A percentile compares a stretch with the other conserved stretches of the same genome.
phyloP scores from a whole-genome alignment of 441 rosid genomes.

The Aquilaria agallochum region DNA sequence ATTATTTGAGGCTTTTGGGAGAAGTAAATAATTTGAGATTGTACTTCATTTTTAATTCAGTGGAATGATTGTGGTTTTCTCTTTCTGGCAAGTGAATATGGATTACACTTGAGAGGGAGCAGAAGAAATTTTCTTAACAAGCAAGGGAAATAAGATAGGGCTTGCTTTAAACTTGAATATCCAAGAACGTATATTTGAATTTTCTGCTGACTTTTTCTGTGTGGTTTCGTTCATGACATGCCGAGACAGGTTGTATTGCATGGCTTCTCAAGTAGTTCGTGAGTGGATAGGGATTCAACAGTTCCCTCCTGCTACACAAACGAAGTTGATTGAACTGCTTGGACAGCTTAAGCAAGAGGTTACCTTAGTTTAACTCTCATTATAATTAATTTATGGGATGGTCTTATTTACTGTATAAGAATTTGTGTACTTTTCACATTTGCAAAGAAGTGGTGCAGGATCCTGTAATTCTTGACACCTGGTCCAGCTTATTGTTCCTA shows the following conservation, averaged over 20 bases:
- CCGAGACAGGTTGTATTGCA: not conserved
- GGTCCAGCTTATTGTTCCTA: not conserved
- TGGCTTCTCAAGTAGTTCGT: conserved; percentile 37
- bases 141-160: not conserved
- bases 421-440: not conserved
- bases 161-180: not conserved
- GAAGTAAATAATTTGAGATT: not conserved
- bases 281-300: conserved; percentile 54
- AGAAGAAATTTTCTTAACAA: not conserved
- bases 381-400: not conserved
- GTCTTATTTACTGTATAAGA: not conserved
- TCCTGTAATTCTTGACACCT: not conserved
- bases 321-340: conserved; percentile 45
- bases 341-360: conserved; percentile 52
- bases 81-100: not conserved
- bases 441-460: not conserved
- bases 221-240: not conserved
- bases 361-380: conserved; percentile 9
- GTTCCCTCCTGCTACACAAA: conserved; percentile 52
- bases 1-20: too few relatives aligned
- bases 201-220: not conserved
- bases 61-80: not conserved
- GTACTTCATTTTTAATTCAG: not conserved
- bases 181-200: not conserved
- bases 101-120: not conserved